Base-by-base conservation (phyloP, 805 yeast genomes). In the Saccharomycopsis fibuligera region DNA sequence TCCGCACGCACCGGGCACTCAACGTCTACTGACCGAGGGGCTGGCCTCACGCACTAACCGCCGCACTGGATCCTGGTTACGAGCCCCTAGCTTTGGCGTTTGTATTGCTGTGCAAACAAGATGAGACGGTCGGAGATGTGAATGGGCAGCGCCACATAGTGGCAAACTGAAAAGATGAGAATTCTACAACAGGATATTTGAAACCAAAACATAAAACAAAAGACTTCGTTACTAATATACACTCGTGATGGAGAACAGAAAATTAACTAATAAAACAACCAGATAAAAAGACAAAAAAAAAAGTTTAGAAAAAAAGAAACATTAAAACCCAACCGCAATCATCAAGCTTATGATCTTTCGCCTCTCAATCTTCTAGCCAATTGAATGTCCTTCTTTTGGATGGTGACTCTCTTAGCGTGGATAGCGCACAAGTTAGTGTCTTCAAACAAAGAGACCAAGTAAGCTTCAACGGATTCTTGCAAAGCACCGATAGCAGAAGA, bases 401-500 rank as follows among this genome's bases (percentile, higher is more conserved):
- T 88, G 58, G 99, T 91, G 61, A 91, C 98, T 75, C 99, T 85
- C 83, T 93, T 91, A 64, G 98, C 99, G 74, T 91, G 99, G 61
- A 89, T 87, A 57, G 98, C 97, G 75, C 97, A 93, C 76, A 91
- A 79, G 78, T 90, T 91, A 59, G 98, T 93, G 72, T 93, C 98
- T 77, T 91, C 98, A 61, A 91, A 93, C 65, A 91, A 73, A 54
- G 96, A 87, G 48, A 91, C 96, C 62, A 93, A 77, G 79, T 89
- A 93, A 65, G 97, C 97, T 78, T 91, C 99, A 56, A 91, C 96
- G 56, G 98, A 91, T 75, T 93, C 99, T 72, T 91, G 99, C 62
- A 91, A 76, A 60, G 99, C 99, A 73, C 96, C 90, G 58, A 91
- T 85, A 58, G 99, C 99, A 58, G 95, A 86, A 50, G 96, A 86